Evolutionary conservation across 2,329 filamentous ascomycete species (phyloP).

Genomic region (Neonectria hederae): DNA sequence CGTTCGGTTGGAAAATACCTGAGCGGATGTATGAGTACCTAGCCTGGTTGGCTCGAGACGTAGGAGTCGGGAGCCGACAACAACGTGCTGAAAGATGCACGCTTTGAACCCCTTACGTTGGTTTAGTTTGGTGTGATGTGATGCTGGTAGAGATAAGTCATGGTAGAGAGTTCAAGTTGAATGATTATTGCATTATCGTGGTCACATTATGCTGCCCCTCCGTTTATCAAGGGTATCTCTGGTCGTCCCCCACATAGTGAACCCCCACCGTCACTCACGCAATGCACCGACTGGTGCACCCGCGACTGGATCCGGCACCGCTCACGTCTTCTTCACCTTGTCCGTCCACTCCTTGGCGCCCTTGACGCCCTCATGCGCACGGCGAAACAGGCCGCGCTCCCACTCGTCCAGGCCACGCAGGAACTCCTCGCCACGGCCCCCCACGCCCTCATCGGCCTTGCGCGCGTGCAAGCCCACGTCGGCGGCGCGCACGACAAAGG

Average conservation of each 20-base stretch:
- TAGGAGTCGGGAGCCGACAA: constrained; percentile 41
- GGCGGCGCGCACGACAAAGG: constrained; percentile 81
- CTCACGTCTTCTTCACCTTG: constrained; percentile 55
- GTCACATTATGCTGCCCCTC: constrained; percentile 9
- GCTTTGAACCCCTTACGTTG: constrained; percentile 31
- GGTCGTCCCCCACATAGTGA: not conserved
- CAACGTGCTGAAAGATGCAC: constrained; percentile 43
- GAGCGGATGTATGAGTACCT: constrained; percentile 41
- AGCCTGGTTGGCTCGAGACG: constrained; percentile 41
- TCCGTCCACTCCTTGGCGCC: constrained; percentile 76
- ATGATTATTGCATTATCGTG: constrained; percentile 11
- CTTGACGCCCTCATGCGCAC: constrained; percentile 78
- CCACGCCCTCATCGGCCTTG: constrained; percentile 74
- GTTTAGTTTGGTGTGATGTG: not conserved
- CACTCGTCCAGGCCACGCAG: constrained; percentile 88
- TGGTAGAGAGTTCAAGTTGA: not conserved
- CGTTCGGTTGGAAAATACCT: constrained; percentile 43
- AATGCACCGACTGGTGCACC: not conserved
- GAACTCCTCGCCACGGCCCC: constrained; percentile 78
- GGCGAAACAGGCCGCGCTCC: constrained; percentile 80
- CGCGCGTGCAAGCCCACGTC: constrained; percentile 91
- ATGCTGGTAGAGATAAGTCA: not conserved
- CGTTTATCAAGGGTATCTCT: constrained; percentile 34
- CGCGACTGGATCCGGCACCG: not conserved
- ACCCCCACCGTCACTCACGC: not conserved